Evolutionary conservation across 148 eudicot genomes (phyloP), one percentile per base, ranked within the genome.

Genomic region (Suaeda aralocaspica): DNA sequence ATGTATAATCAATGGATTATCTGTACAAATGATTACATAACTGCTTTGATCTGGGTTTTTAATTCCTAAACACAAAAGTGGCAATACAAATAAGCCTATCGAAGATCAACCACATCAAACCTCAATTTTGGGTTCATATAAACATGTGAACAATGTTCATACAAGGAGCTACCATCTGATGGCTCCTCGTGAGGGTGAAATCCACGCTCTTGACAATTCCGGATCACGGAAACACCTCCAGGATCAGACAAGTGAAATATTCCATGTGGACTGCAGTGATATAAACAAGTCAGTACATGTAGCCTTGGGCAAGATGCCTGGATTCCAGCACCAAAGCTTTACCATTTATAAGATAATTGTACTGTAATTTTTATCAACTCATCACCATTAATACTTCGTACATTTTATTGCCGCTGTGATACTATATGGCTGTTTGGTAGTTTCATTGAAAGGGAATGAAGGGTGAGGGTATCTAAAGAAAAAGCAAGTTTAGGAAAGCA

Each of bases 131-230:
- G 80, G 78, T 91, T 91, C 90, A 95, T 85, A 74, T 78, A 95
- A 73, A 95, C 97, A 78, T 91, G 99, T 30, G 99, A 95, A 62
- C 96, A 91, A 68, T 95, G 99, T 76, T 95, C 99, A 68, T 95
- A 95, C n/a, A 95, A 79, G 15, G 99, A 88, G 64, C 86, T 91
- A 31, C 99, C 99, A 75, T 95, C 97, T 8, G 87, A 87, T 13
- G 97, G 86, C 75, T 91, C 97, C 73, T 95, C 99, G 7, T 95
- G 99, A 14, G 99, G 99, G 85, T 95, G 97, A 73, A 95, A 95
- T 60, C 96, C 96, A 25, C 97, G 97, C 72, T 91, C 87, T 26
- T 89, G 80, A 59, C 97, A 95, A 19, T 86, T 88, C 56, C 93
- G 86, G 68, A 95, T 91, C 45, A 95, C 85, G 14, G 89, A 79